phyloP scores from a whole-genome alignment of 1,139 yeast species.

The Nakaseomyces bracarensis region DNA sequence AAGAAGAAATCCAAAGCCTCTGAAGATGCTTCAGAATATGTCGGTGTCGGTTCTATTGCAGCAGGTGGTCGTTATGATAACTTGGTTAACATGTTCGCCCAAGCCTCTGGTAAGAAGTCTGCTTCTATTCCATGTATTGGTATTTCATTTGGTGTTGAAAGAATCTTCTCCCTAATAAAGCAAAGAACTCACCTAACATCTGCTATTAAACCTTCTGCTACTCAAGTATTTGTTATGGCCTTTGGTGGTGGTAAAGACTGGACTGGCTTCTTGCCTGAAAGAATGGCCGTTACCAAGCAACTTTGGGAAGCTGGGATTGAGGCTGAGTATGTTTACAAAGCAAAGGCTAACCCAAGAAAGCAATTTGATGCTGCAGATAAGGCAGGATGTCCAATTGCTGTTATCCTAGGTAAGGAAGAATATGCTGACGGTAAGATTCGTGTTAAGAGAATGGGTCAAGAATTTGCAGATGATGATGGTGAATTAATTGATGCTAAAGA shows the following conservation, averaged over 20 bases:
- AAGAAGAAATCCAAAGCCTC: conserved; percentile 37
- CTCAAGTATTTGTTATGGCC: conserved; percentile 94
- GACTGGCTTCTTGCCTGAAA: conserved; percentile 84
- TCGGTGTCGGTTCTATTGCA: conserved; percentile 96
- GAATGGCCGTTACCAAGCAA: conserved; percentile 74
- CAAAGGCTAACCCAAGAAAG: conserved; percentile 87
- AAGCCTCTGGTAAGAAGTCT: conserved; percentile 64
- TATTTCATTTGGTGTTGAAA: conserved; percentile 91
- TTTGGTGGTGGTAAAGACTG: conserved; percentile 97
- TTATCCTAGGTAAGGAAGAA: conserved; percentile 92
- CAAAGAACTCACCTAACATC: conserved; percentile 55
- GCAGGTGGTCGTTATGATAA: conserved; percentile 98
- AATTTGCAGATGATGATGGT: conserved; percentile 83
- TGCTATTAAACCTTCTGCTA: conserved; percentile 67
- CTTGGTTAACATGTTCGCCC: conserved; percentile 92
- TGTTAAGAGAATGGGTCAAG: conserved; percentile 82
- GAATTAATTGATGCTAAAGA: conserved; percentile 58
- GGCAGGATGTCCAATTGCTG: conserved; percentile 83
- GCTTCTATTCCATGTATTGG: conserved; percentile 94
- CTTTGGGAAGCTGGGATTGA: conserved; percentile 87
- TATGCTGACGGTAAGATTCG: conserved; percentile 66
- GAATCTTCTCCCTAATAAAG: conserved; percentile 82
- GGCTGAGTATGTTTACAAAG: conserved; percentile 82
- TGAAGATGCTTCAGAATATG: conserved; percentile 93
- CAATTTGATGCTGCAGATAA: conserved; percentile 97